These are phyloP conservation scores for Tolypocladium ovalisporum DNA, from an alignment of 2,329 filamentous ascomycete genomes.

Conservation along the genomic window DNA sequence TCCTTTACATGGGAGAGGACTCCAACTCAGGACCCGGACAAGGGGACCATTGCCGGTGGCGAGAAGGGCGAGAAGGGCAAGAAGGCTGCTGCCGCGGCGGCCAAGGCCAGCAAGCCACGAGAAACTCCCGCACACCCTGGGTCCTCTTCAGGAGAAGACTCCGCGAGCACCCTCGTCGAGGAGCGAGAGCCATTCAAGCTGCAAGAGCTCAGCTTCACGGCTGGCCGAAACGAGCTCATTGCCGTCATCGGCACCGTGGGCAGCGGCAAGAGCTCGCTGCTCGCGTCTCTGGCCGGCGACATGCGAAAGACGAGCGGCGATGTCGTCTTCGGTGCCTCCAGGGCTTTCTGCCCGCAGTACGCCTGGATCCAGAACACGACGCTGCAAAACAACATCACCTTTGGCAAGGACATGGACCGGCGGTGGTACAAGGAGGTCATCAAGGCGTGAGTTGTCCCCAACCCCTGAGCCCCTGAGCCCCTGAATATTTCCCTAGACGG, in stretches of 20 bases:
- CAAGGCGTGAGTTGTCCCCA: slow-evolving; percentile 45
- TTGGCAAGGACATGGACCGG: slow-evolving; percentile 67
- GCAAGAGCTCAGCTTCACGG: slow-evolving; percentile 53
- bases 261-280: slow-evolving; percentile 79
- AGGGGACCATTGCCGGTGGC: slow-evolving; percentile 23
- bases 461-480: not conserved
- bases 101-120: slow-evolving; percentile 21
- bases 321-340: slow-evolving; percentile 63
- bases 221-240: slow-evolving; percentile 65
- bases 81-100: slow-evolving; percentile 17
- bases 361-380: slow-evolving; percentile 95
- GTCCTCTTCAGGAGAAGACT: slow-evolving; percentile 30
- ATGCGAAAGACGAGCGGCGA: slow-evolving; percentile 77
- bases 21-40: slow-evolving; percentile 41
- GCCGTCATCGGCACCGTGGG: slow-evolving; percentile 86
- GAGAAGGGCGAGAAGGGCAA: slow-evolving; percentile 33
- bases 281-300: slow-evolving; percentile 83
- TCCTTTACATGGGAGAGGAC: slow-evolving; percentile 81
- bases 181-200: slow-evolving; percentile 62
- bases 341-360: slow-evolving; percentile 91
- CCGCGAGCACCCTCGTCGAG: slow-evolving; percentile 44
- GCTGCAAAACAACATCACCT: slow-evolving; percentile 80
- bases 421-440: slow-evolving; percentile 80
- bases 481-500: not conserved
- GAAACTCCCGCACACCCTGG: slow-evolving; percentile 15